A percentile compares a stretch with the other conserved stretches of the same genome.
These are phyloP conservation scores for Ligustrum vulgare DNA, from an alignment of 257 asterid species.

Conservation along the genomic window DNA sequence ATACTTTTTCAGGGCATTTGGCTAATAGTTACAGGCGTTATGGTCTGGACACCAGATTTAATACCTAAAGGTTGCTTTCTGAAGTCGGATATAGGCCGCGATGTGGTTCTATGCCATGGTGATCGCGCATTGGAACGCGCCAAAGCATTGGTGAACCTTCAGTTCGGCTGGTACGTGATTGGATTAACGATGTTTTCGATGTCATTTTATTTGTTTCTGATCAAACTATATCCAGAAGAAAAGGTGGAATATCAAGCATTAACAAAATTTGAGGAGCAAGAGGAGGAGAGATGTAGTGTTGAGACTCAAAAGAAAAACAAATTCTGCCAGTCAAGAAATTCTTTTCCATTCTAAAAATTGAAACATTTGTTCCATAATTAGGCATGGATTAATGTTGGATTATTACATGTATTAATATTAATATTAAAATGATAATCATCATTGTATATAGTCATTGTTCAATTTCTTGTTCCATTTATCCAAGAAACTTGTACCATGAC, in stretches of 20 bases:
- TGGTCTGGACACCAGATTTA: conserved; percentile 72
- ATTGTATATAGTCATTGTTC: neutral
- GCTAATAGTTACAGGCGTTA: conserved; percentile 64
- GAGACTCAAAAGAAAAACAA: conserved; percentile 23
- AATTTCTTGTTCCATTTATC: neutral
- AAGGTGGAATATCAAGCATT: conserved; percentile 45
- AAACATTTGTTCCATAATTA: neutral
- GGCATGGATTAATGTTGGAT: neutral
- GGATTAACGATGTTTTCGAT: conserved; percentile 35
- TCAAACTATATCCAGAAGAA: conserved; percentile 31
- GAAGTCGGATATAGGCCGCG: conserved; percentile 43
- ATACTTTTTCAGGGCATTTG: conserved; percentile 74
- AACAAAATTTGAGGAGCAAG: conserved; percentile 34
- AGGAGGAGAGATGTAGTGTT: conserved; percentile 21
- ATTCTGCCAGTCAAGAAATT: conserved; percentile 19
- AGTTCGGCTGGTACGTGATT: conserved; percentile 61
- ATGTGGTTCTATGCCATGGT: conserved; percentile 48
- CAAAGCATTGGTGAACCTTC: conserved; percentile 62
- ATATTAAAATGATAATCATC: neutral
- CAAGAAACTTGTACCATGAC: neutral
- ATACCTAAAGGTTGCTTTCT: conserved; percentile 54
- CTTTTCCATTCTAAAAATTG: conserved; percentile 32
- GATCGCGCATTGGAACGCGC: conserved; percentile 65
- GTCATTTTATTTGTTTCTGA: conserved; percentile 32
- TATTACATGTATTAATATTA: neutral